phyloP scores from a whole-genome alignment of 2,329 filamentous ascomycete genomes.

The Penicillium decumbens region DNA sequence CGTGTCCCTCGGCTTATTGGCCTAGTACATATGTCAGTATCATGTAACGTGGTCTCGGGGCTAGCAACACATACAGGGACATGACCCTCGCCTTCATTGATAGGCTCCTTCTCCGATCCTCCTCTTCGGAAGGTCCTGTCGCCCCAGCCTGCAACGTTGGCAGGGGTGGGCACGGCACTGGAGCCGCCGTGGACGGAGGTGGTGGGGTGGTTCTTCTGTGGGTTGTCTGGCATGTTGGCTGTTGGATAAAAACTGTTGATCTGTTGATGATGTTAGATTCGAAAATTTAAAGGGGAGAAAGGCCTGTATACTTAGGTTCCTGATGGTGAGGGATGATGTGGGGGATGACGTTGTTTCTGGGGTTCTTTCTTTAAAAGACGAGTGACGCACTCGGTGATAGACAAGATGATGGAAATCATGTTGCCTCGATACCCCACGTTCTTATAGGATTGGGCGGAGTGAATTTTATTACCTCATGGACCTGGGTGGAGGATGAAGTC shows the following conservation, averaged over 20 bases:
- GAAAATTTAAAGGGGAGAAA: neutral
- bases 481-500: constrained; percentile 14
- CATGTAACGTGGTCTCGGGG: neutral
- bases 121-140: constrained; percentile 24
- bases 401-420: constrained; percentile 9
- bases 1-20: constrained; percentile 21
- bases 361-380: neutral
- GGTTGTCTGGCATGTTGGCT: constrained; percentile 12
- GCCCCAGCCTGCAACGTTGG: constrained; percentile 27
- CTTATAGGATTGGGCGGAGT: neutral
- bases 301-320: neutral
- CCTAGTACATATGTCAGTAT: constrained; percentile 10
- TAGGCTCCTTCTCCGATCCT: constrained; percentile 4
- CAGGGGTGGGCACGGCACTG: constrained; percentile 27
- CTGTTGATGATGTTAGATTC: neutral
- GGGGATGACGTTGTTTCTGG: constrained; percentile 3
- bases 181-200: constrained; percentile 22
- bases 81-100: constrained; percentile 24
- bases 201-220: constrained; percentile 12
- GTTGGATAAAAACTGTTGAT: neutral
- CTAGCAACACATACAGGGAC: constrained; percentile 16
- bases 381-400: constrained; percentile 3
- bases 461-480: constrained; percentile 1
- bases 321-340: neutral
- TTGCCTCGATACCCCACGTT: neutral